Evolutionary conservation across 306 rosid species (phyloP).

Genomic region (Malus orientalis): DNA sequence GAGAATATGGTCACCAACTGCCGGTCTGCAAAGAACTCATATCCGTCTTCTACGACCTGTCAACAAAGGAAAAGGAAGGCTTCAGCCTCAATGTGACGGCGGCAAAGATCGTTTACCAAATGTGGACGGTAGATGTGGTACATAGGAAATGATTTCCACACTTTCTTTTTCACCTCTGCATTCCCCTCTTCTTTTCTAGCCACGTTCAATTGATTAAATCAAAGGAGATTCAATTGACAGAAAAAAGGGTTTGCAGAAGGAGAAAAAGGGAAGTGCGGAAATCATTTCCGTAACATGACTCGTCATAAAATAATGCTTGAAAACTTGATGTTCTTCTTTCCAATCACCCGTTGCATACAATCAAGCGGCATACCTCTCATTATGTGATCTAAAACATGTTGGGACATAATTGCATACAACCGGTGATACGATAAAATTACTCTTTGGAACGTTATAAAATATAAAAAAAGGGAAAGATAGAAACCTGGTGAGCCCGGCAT

Average conservation of each 20-base stretch:
- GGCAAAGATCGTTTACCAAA: neutral
- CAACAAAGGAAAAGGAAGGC: neutral
- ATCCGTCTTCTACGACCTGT: constrained; percentile 91
- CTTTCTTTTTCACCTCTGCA: too few species aligned
- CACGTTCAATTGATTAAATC: too few species aligned
- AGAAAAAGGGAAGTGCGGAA: too few species aligned
- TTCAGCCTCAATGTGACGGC: neutral
- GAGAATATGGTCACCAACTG: constrained; percentile 82
- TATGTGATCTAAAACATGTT: neutral
- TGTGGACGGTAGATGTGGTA: neutral
- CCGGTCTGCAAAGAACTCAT: constrained; percentile 85
- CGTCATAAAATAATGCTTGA: neutral
- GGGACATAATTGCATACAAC: neutral
- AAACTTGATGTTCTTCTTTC: neutral
- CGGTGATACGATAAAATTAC: neutral
- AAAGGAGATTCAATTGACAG: neutral
- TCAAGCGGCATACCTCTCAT: neutral
- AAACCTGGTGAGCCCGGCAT: constrained; percentile 85
- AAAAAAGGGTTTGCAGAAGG: neutral
- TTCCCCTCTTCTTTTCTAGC: too few species aligned
- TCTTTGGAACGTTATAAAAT: neutral
- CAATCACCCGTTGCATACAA: neutral
- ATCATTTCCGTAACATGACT: neutral
- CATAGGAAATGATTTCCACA: neutral
- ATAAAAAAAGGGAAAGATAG: neutral